Base-by-base conservation (phyloP, 1,284 basidiomycete species). In the Ganoderma leucocontextum region DNA sequence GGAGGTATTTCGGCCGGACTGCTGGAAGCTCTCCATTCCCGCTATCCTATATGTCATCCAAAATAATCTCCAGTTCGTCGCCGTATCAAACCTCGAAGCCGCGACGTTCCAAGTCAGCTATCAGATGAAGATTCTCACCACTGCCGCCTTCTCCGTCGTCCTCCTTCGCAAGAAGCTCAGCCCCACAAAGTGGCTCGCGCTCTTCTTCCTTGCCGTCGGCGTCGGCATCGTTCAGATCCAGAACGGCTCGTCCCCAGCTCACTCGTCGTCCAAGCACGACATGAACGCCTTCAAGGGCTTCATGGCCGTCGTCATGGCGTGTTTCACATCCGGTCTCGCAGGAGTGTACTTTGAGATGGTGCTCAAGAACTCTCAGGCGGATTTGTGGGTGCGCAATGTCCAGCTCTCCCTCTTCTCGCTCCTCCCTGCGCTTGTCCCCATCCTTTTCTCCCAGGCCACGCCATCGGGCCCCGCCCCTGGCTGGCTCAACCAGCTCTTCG, bases 111-210 rank as follows among this genome's bases (percentile, higher is more conserved):
- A 95, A 76, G 94, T 96, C 72, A 93, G 92, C 36, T 96, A 96
- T 80, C 95, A 96, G 82, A 95, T 96, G 94, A 96, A 97, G 83
- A 97, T 98, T 76, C 87, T 98, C 72, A 98, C 96, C 38, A 98
- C 96, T 12, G 96, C 96, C 29, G 93, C 93, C 64, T 98, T 97
- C 82, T 95, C 94, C 62, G 95, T 97, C 62, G 75, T 91, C 6
- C 84, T 98, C 63, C 87, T 98, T 6, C 87, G 94, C 63, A 94
- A 88, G 77, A 88, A 88, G 69, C 84, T 98, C 53, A 87, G 85
- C 19, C 80, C 86, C 1, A 84, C 86, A 29, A 96, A 97, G 79
- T 98, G 96, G 96, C 80, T 93, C 39, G 90, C 94, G 0, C 83
- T 98, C 13, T 84, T 95, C 75, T 88, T 94, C 80, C 85, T 98